Evolutionary conservation across 805 yeast genomes (phyloP).

Genomic region (Ogataea pini): DNA sequence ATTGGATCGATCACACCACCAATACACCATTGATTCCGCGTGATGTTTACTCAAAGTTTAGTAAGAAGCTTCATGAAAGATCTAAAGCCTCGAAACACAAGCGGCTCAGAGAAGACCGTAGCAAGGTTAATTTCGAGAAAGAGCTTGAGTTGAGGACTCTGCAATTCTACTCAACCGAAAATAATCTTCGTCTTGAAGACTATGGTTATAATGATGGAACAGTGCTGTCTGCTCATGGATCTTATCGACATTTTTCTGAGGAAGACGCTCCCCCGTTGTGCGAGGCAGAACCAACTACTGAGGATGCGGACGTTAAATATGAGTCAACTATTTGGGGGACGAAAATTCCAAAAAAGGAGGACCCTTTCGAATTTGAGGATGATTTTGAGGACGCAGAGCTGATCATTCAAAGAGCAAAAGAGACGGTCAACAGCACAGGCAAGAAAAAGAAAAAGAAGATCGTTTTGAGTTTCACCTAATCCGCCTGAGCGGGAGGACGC

Average conservation of each 20-base stretch:
- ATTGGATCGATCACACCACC: slow-evolving; percentile 54
- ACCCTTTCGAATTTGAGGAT: slow-evolving; percentile 38
- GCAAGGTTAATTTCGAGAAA: slow-evolving; percentile 54
- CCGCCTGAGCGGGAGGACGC: neutral
- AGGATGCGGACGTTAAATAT: slow-evolving; percentile 17
- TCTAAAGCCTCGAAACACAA: slow-evolving; percentile 50
- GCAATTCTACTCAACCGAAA: slow-evolving; percentile 62
- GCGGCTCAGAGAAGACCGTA: slow-evolving; percentile 59
- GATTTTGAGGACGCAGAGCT: slow-evolving; percentile 49
- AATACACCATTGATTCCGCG: slow-evolving; percentile 37
- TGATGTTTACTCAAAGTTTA: slow-evolving; percentile 47
- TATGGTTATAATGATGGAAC: slow-evolving; percentile 39
- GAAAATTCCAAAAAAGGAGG: slow-evolving; percentile 44
- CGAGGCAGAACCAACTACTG: slow-evolving; percentile 12
- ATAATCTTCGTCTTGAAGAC: slow-evolving; percentile 39
- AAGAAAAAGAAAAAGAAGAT: slow-evolving; percentile 43
- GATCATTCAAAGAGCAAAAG: slow-evolving; percentile 53
- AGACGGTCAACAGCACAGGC: slow-evolving; percentile 40
- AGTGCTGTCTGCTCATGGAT: slow-evolving; percentile 29
- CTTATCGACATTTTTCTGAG: slow-evolving; percentile 13
- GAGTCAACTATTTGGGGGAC: slow-evolving; percentile 78
- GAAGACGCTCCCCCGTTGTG: slow-evolving; percentile 21
- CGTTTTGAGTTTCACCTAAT: slow-evolving; percentile 24
- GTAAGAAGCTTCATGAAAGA: slow-evolving; percentile 58
- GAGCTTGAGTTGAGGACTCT: slow-evolving; percentile 58